A percentile compares a stretch with the other conserved stretches of the same genome.
Evolutionary conservation across 2,329 filamentous ascomycete genomes (phyloP).

Genomic region (Verticillium tricorpus): DNA sequence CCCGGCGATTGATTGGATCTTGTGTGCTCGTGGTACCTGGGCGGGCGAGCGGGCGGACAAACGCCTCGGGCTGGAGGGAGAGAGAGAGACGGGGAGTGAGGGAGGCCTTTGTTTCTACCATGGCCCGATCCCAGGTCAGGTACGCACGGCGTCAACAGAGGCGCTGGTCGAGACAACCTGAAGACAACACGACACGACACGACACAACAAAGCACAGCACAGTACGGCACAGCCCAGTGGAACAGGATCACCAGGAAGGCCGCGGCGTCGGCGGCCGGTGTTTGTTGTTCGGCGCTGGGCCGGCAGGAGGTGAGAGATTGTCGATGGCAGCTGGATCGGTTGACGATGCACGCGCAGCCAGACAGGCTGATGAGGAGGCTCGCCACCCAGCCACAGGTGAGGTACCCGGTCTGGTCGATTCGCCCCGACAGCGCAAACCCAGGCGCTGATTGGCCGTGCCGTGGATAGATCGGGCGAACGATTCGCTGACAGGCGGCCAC

Average conservation of each 20-base stretch:
- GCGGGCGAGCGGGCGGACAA: not conserved
- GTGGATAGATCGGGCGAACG: not conserved
- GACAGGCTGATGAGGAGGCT: too few relatives aligned
- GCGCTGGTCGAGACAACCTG: not conserved
- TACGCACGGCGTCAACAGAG: not conserved
- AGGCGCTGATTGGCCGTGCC: not conserved
- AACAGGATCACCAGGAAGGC: not conserved
- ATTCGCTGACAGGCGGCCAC: slow-evolving; percentile 6
- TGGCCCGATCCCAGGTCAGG: not conserved
- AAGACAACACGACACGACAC: not conserved
- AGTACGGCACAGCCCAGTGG: not conserved
- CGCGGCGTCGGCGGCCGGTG: not conserved
- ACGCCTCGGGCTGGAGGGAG: not conserved
- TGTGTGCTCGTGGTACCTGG: not conserved
- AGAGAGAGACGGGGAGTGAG: not conserved
- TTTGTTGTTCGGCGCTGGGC: not conserved
- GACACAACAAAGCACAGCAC: not conserved
- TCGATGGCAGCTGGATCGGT: not conserved
- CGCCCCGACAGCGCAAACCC: not conserved
- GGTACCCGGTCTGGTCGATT: not conserved
- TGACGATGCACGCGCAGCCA: too few relatives aligned
- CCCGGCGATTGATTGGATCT: not conserved
- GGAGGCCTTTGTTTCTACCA: not conserved
- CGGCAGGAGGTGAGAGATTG: not conserved
- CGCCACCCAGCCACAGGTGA: too few relatives aligned